A percentile compares a stretch with the other conserved stretches of the same genome.
Conservation (phyloP, 441 rosid genomes). For the Gossypium gossypioides region DNA sequence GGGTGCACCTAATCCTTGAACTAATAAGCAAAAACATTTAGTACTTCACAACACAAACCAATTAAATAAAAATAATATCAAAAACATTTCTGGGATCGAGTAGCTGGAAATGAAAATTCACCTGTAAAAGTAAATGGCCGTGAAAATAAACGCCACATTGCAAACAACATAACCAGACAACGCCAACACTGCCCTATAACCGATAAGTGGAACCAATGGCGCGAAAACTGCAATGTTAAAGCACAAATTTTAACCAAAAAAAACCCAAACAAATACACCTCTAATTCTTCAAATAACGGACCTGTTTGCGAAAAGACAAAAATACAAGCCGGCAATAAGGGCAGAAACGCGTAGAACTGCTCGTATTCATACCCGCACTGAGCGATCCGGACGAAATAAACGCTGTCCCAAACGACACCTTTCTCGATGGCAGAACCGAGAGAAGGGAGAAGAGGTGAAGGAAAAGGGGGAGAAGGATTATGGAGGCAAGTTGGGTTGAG, state of each 20-base stretch:
- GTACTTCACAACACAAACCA: neutral
- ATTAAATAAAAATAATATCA: neutral
- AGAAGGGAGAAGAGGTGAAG: constrained; percentile 23
- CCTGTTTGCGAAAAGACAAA: constrained; percentile 53
- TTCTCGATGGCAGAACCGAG: constrained; percentile 42
- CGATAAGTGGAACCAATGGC: constrained; percentile 60
- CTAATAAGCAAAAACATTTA: neutral
- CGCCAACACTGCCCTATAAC: constrained; percentile 65
- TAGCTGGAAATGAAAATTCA: constrained; percentile 12
- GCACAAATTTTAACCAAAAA: neutral
- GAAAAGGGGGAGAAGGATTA: constrained; percentile 10
- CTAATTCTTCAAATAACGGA: constrained; percentile 9
- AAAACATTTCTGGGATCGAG: neutral
- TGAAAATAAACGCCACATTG: constrained; percentile 60
- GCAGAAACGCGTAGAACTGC: constrained; percentile 79
- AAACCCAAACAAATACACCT: neutral
- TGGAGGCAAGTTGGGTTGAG: constrained; percentile 49
- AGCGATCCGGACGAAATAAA: constrained; percentile 63
- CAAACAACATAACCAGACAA: constrained; percentile 59
- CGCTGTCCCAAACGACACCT: constrained; percentile 81
- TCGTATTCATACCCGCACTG: constrained; percentile 89
- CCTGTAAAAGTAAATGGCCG: constrained; percentile 69
- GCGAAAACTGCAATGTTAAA: constrained; percentile 41
- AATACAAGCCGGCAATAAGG: constrained; percentile 65
- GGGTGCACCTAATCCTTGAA: neutral